phyloP scores from a whole-genome alignment of 208 protist species.

The Phytomonas sp. region DNA sequence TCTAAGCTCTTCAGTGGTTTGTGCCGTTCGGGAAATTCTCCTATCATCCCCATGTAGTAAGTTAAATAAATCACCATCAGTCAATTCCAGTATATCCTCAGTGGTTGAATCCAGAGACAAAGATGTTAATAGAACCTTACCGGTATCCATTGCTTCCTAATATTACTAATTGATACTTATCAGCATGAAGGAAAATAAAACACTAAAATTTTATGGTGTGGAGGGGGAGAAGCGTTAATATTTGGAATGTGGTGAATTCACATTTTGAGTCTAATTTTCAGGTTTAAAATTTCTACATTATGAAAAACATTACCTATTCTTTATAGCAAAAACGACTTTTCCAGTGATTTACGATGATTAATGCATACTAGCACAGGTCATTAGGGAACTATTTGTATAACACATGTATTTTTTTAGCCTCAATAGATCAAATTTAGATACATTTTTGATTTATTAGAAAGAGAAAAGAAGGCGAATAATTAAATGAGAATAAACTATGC shows the following conservation, averaged over 20 bases:
- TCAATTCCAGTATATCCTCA: background rate
- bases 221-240: background rate
- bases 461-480: background rate
- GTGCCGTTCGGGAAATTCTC: background rate
- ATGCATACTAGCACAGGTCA: background rate
- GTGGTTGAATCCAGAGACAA: background rate
- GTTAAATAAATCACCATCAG: background rate
- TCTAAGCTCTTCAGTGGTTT: background rate
- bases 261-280: background rate
- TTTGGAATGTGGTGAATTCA: background rate
- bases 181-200: background rate
- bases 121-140: background rate
- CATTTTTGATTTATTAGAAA: background rate
- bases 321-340: background rate
- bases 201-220: background rate
- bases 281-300: background rate
- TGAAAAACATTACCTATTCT: background rate
- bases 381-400: background rate
- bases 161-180: background rate
- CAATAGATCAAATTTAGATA: conserved; percentile 11
- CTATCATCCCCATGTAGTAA: background rate
- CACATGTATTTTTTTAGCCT: background rate
- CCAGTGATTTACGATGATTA: background rate
- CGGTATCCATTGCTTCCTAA: background rate
- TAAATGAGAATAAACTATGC: conserved; percentile 7